Conservation (phyloP, 2,329 filamentous ascomycete species). For the Colletotrichum graminicola region DNA sequence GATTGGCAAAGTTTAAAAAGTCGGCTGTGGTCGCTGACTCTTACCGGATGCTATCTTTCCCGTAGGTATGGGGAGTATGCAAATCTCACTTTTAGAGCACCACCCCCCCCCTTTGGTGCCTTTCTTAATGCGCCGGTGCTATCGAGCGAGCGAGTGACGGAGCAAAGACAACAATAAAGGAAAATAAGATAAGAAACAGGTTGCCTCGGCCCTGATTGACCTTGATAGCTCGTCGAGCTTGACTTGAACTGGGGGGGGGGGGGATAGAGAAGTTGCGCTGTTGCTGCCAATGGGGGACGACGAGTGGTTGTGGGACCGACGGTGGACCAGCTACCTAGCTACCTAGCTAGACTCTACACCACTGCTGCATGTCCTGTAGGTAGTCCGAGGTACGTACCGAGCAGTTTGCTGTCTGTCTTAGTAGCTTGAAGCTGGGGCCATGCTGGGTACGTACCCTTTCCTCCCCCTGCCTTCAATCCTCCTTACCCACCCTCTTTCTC, state of each 20-base stretch:
- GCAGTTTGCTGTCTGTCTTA: too few relatives aligned
- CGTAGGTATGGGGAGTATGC: not conserved
- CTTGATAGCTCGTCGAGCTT: not conserved
- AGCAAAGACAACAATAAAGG: too few relatives aligned
- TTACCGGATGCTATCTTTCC: not conserved
- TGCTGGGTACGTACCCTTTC: not conserved
- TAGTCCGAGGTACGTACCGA: not conserved
- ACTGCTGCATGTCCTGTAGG: not conserved
- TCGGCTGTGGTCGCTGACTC: slow-evolving; percentile 5
- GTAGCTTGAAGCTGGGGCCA: not conserved
- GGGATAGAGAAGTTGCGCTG: not conserved
- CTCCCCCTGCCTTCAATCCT: not conserved
- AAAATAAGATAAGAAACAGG: too few relatives aligned
- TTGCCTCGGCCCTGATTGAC: not conserved
- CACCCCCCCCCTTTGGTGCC: not conserved
- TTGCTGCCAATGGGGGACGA: slow-evolving; percentile 21
- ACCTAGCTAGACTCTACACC: not conserved
- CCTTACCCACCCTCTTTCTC: not conserved
- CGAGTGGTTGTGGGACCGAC: slow-evolving; percentile 29
- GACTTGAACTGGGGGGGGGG: too few relatives aligned
- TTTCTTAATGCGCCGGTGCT: slow-evolving; percentile 12
- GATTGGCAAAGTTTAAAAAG: not conserved
- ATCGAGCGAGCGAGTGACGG: not conserved
- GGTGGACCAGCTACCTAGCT: slow-evolving; percentile 20
- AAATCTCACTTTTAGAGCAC: not conserved